Evolutionary conservation across 1,284 basidiomycete species (phyloP).

Genomic region (Fomitopsis schrenkii): DNA sequence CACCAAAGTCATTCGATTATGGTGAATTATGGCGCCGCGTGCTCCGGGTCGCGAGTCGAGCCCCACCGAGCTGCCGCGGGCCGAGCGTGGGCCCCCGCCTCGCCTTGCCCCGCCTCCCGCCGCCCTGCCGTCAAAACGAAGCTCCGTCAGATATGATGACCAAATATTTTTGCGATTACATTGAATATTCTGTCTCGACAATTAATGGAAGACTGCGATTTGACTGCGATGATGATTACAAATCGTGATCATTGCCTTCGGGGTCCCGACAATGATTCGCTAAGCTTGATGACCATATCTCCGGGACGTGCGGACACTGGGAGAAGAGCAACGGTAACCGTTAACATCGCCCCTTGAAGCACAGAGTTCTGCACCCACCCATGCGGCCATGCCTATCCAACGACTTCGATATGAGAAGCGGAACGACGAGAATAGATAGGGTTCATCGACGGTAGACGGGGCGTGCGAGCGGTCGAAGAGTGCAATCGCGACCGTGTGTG

Average conservation of each 20-base stretch:
- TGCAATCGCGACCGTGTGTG: neutral
- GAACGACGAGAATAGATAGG: neutral
- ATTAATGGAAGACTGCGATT: neutral
- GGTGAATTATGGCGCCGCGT: neutral
- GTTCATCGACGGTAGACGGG: neutral
- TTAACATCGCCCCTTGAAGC: no score
- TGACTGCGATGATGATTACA: neutral
- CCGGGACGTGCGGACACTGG: neutral
- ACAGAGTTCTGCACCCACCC: neutral
- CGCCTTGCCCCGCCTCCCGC: neutral
- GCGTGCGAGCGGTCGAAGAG: neutral
- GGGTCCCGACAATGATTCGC: neutral
- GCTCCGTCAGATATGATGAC: no score
- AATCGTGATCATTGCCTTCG: neutral
- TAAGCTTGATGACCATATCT: neutral
- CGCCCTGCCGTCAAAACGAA: no score
- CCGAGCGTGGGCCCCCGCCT: neutral
- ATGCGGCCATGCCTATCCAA: no score
- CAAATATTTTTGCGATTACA: no score
- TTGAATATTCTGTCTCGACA: no score
- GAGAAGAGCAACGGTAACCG: neutral
- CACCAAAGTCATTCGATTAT: constrained; percentile 23
- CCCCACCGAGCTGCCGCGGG: neutral
- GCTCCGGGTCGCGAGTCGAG: neutral
- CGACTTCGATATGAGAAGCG: neutral